phyloP scores from a whole-genome alignment of 306 rosid species.

The Rosa multiflora region DNA sequence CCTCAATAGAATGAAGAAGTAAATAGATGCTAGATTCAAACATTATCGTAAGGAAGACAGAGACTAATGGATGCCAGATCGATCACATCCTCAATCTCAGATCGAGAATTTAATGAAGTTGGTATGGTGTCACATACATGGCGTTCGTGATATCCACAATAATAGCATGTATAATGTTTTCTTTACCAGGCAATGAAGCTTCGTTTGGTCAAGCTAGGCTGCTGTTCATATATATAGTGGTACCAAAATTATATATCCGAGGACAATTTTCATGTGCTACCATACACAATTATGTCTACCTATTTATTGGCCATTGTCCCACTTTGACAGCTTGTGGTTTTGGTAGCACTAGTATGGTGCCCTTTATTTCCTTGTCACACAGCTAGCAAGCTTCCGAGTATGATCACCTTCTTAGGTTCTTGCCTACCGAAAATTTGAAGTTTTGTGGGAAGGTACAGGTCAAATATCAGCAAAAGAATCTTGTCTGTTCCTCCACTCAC shows the following conservation, averaged over 20 bases:
- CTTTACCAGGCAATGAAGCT: background rate
- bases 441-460: background rate
- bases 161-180: background rate
- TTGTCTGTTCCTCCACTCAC: background rate
- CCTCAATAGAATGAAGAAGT: background rate
- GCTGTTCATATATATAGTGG: background rate
- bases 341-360: conserved; percentile 1
- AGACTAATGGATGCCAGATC: background rate
- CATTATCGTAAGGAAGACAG: background rate
- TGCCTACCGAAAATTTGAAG: background rate
- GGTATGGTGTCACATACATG: conserved; percentile 2
- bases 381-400: background rate
- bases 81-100: background rate
- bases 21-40: background rate
- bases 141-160: background rate
- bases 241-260: background rate
- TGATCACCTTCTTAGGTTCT: conserved; percentile 5
- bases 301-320: conserved; percentile 7
- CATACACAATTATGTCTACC: background rate
- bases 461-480: background rate
- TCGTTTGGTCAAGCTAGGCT: background rate
- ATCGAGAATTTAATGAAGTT: background rate
- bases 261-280: conserved; percentile 18
- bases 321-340: conserved; percentile 8
- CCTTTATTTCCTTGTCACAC: background rate